These are phyloP conservation scores for Goffeauzyma gilvescens DNA, from an alignment of 768 basidiomycete genomes.

Conservation along the genomic window DNA sequence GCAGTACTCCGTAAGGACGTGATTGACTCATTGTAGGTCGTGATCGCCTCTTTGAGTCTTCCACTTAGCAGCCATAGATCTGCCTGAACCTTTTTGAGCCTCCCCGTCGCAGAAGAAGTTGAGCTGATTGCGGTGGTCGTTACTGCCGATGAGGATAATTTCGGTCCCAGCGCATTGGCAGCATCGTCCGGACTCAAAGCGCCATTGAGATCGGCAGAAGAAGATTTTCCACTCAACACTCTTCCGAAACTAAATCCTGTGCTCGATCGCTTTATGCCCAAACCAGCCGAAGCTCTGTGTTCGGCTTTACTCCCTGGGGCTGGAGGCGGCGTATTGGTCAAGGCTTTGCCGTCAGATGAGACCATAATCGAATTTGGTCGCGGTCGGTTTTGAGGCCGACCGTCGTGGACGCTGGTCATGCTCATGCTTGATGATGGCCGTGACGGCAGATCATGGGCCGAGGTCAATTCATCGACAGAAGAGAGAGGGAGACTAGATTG, in stretches of 20 bases:
- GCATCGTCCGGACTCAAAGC: constrained; percentile 5
- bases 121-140: constrained; percentile 42
- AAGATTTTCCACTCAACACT: constrained; percentile 15
- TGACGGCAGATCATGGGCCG: too few species aligned
- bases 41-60: constrained; percentile 57
- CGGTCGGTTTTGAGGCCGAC: too few species aligned
- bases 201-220: too few species aligned
- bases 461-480: too few species aligned
- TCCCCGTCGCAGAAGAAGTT: constrained; percentile 60
- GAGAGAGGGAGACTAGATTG: too few species aligned
- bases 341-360: too few species aligned
- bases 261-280: constrained; percentile 4
- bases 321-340: too few species aligned
- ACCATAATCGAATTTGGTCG: too few species aligned
- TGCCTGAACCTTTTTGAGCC: constrained; percentile 69
- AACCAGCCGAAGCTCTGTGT: too few species aligned
- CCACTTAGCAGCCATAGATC: constrained; percentile 79
- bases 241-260: constrained; percentile 6
- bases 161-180: constrained; percentile 1
- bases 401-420: too few species aligned
- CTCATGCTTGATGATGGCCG: too few species aligned
- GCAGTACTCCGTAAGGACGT: constrained; percentile 52
- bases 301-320: too few species aligned
- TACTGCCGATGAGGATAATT: constrained; percentile 33
- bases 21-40: constrained; percentile 76